Evolutionary conservation across 2,329 filamentous ascomycete species (phyloP), one percentile per base, ranked within the genome.

Genomic region (Sclerotinia minor): DNA sequence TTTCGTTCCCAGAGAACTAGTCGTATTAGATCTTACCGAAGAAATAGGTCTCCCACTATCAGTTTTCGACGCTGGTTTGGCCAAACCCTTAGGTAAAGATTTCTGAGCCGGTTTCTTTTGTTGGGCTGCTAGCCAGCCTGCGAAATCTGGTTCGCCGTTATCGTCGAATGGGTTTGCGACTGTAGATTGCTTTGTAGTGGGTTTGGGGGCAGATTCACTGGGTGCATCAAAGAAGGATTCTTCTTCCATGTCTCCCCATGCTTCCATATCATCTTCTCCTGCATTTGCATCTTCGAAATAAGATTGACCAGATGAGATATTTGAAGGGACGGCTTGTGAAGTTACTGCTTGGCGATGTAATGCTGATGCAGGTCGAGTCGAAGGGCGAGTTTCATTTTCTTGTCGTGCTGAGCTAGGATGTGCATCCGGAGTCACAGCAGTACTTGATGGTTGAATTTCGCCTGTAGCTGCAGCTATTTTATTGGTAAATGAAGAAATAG

Each of bases 401-500:
- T 65, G 79, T 41, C 81, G 83, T 45, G 81, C 77, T 17, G 79
- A 77, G 0, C 76, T 72, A 2, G 79, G 76, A 32, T 81, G 81
- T 19, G 79, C 79, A 26, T 83, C 79, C 17, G 81, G 76, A 0
- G 79, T 75, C 3, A 81, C 75, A 2, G 79, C 77, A 69, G 83
- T 83, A 65, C 82, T 79, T 41, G 77, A 79, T 59, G 80, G 17
- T 76, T 94, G 84, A 71, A 99, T 99, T 68, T 97, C 91, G 24
- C 95, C 95, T 11, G 90, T 90, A 0, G 92, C 93, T 0, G 91
- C 81, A 1, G 92, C 89, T 17, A 98, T 78, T 75, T 97, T 97
- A 79, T 98, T 98, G 2, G 95, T 98, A 77, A 99, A 99, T 1
- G 93, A 97, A 0, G 95, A 98, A 66, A 99, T 97, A 1, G 95